Evolutionary conservation across 495 filamentous ascomycete species (phyloP), one percentile per base, ranked within the genome.

Genomic region (Penicillium pancosmium): DNA sequence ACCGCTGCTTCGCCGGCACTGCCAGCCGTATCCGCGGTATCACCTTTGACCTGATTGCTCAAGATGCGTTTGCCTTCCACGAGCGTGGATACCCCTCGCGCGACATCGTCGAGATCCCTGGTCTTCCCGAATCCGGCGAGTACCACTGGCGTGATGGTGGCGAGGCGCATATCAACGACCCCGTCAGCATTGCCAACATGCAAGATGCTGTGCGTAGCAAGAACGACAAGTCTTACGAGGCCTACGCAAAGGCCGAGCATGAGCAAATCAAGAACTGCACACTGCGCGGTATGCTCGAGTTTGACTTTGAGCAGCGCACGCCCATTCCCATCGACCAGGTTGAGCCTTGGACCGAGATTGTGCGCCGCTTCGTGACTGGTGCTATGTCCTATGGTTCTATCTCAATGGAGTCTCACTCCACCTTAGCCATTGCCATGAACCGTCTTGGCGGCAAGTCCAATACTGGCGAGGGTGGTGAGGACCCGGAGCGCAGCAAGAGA

Each of bases 331-430:
- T 99, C 62, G 94, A 99, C 61, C 93, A 98, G 70, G 94, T 99
- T 50, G 94, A 99, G 73, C 91, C 95, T 6, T 99, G 94, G 94
- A 98, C 94, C 9, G 93, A 97, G 67, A 98, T 99, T 62, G 95
- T 98, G 31, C 92, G 94, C 44, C 89, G 94, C 52, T 98, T 98
- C 74, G 93, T 92, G 66, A 99, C 94, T n/a, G 94, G 94, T 66
- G 94, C 94, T 61, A 99, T 99, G 94, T 99, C 94, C 16, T 99
- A 99, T 69, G 94, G 94, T 46, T 99, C 94, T 25, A 99, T 99
- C 66, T 98, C 95, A 33, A 97, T 98, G 92, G 95, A 99, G 71
- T 92, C 94, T 48, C 94, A 99, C 80, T 99, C 94, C 19, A 98
- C 94, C 5, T 78, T 99, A 31, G 94, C 94, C 62, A 87, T 99